Evolutionary conservation across 805 yeast species (phyloP), one percentile per base, ranked within the genome.

Genomic region (Priceomyces medius): DNA sequence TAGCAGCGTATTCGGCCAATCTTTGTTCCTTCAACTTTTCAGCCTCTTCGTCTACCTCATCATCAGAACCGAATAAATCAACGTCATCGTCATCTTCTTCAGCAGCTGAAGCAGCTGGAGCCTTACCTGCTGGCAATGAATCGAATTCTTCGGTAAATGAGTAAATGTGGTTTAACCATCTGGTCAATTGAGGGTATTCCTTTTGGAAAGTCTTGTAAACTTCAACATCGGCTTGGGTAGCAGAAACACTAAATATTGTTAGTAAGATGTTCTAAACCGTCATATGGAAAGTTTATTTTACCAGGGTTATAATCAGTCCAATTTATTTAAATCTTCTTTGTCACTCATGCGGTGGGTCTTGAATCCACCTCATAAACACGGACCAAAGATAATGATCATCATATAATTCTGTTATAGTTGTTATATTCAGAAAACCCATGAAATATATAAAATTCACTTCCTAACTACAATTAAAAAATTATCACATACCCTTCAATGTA

Each of bases 111-210:
- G 79, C 75, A 56, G 78, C 76, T 61, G 84, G 80, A 47, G 76
- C 84, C 45, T 71, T 64, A 56, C 83, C 95, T 59, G 91, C 88
- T 73, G 95, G 95, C 66, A 85, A 77, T 50, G 83, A 61, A 53
- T 74, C 80, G 64, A 88, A 88, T 71, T 88, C 95, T 61, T 79
- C 88, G 56, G 89, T 77, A 81, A 81, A 86, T 49, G 97, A 83
- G 70, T 95, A 93, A 66, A 91, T 85, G 86, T 91, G 97, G 85
- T 88, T 88, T 81, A 85, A 88, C 97, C 97, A 93, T 81, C 98
- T 90, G 67, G 96, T 75, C 67, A 89, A 89, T 73, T 86, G 83
- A 72, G 97, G 97, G 87, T 74, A 91, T 73, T 84, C 73, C 63
- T 78, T 65, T 79, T 89, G 89, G 85, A 83, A 91, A 74, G 97